These are phyloP conservation scores for Nadsonia starkeyi-henricii DNA, from an alignment of 1,139 yeast species.

Conservation along the genomic window DNA sequence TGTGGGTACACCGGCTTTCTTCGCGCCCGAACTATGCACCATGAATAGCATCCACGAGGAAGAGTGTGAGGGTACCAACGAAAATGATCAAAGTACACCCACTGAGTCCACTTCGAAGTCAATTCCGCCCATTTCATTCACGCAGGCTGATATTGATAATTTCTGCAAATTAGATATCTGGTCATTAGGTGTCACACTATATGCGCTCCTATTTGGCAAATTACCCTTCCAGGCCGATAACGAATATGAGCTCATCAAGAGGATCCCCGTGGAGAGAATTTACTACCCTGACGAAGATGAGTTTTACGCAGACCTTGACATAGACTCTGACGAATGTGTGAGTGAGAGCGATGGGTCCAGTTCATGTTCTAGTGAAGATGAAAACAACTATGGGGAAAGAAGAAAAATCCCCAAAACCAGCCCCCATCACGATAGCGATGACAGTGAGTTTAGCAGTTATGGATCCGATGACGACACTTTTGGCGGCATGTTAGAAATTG, in stretches of 20 bases:
- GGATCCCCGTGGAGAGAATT: neutral
- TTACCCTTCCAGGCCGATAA: slow-evolving; percentile 86
- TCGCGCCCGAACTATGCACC: slow-evolving; percentile 61
- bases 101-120: too few relatives aligned
- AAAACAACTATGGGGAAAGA: too few relatives aligned
- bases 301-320: neutral
- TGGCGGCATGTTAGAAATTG: neutral
- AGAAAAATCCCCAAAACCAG: too few relatives aligned
- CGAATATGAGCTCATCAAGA: slow-evolving; percentile 60
- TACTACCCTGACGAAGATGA: neutral
- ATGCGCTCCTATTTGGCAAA: slow-evolving; percentile 74
- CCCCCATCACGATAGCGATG: neutral
- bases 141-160: neutral
- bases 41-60: too few relatives aligned
- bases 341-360: too few relatives aligned
- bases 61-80: too few relatives aligned
- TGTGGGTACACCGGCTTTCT: slow-evolving; percentile 83
- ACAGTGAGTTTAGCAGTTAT: neutral
- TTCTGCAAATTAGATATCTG: slow-evolving; percentile 73
- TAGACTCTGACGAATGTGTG: too few relatives aligned
- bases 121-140: too few relatives aligned
- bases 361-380: too few relatives aligned
- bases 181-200: slow-evolving; percentile 92
- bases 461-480: neutral
- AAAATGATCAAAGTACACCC: too few relatives aligned